Percentiles rank a stretch among this genome's conserved stretches.
Conservation (phyloP, 352 stramenopile species). For the Globisporangium polare region DNA sequence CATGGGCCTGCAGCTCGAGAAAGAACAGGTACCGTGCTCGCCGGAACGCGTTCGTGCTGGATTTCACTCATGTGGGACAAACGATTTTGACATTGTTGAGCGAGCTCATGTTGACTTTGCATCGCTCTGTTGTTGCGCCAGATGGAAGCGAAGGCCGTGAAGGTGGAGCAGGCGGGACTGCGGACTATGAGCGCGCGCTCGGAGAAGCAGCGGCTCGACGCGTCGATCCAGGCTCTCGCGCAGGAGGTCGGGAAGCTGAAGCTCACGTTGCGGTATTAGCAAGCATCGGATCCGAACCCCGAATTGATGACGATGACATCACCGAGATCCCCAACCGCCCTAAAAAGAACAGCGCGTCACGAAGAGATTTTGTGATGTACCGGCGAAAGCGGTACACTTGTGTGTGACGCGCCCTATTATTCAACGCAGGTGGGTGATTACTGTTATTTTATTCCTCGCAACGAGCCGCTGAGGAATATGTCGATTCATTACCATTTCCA, state of each 20-base stretch:
- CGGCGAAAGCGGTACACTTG: not conserved
- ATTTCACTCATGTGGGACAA: not conserved
- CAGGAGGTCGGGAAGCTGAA: conserved; percentile 32
- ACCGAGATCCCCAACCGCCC: not conserved
- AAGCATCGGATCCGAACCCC: not conserved
- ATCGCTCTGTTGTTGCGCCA: conserved; percentile 3
- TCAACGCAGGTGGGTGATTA: too few relatives aligned
- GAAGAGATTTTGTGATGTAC: not conserved
- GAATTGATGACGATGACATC: conserved; percentile 1
- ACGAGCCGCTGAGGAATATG: too few relatives aligned
- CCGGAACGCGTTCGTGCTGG: not conserved
- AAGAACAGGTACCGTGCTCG: conserved; percentile 28
- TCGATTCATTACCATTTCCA: too few relatives aligned
- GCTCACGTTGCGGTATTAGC: conserved; percentile 26
- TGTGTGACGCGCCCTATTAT: conserved; percentile 3
- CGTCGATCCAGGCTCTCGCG: conserved; percentile 21
- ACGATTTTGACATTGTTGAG: not conserved
- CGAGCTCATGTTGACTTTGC: not conserved
- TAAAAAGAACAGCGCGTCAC: conserved; percentile 4
- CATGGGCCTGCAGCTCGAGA: conserved; percentile 41
- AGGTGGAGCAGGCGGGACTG: conserved; percentile 37
- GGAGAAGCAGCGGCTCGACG: conserved; percentile 31
- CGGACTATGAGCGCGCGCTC: conserved; percentile 42
- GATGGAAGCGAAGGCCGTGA: conserved; percentile 33
- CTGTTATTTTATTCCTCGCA: too few relatives aligned